These are phyloP conservation scores for Exophiala viscosa DNA, from an alignment of 2,329 filamentous ascomycete genomes.

Conservation along the genomic window DNA sequence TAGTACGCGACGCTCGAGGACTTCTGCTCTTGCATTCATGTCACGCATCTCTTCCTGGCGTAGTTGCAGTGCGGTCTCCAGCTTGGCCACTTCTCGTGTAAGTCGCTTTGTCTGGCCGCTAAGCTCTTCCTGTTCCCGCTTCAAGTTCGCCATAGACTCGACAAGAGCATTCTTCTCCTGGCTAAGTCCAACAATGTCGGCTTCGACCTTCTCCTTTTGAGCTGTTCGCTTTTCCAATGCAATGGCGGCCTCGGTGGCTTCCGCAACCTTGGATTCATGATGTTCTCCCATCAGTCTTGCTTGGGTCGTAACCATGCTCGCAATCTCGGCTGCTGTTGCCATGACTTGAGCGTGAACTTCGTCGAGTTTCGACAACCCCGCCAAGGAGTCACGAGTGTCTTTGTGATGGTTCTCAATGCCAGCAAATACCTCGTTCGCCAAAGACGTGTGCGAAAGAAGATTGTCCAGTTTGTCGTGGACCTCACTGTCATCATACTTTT, in stretches of 20 bases:
- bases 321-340: slow-evolving; percentile 77
- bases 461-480: slow-evolving; percentile 59
- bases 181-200: slow-evolving; percentile 47
- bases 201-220: slow-evolving; percentile 61
- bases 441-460: slow-evolving; percentile 39
- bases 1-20: slow-evolving; percentile 84
- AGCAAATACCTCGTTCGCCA: slow-evolving; percentile 42
- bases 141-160: slow-evolving; percentile 50
- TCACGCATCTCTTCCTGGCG: slow-evolving; percentile 84
- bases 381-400: slow-evolving; percentile 64
- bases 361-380: slow-evolving; percentile 77
- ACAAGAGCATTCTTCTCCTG: slow-evolving; percentile 63
- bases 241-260: slow-evolving; percentile 73
- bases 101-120: slow-evolving; percentile 73
- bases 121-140: slow-evolving; percentile 61
- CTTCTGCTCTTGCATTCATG: slow-evolving; percentile 86
- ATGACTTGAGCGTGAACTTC: slow-evolving; percentile 85
- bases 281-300: slow-evolving; percentile 71
- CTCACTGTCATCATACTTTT: slow-evolving; percentile 58
- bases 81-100: slow-evolving; percentile 78
- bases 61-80: slow-evolving; percentile 85
- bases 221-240: slow-evolving; percentile 72
- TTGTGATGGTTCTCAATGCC: slow-evolving; percentile 60
- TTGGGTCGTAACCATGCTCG: slow-evolving; percentile 74
- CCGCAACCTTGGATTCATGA: slow-evolving; percentile 72